These are phyloP conservation scores for Diutina neorugosa DNA, from an alignment of 1,139 yeast species.

Conservation along the genomic window DNA sequence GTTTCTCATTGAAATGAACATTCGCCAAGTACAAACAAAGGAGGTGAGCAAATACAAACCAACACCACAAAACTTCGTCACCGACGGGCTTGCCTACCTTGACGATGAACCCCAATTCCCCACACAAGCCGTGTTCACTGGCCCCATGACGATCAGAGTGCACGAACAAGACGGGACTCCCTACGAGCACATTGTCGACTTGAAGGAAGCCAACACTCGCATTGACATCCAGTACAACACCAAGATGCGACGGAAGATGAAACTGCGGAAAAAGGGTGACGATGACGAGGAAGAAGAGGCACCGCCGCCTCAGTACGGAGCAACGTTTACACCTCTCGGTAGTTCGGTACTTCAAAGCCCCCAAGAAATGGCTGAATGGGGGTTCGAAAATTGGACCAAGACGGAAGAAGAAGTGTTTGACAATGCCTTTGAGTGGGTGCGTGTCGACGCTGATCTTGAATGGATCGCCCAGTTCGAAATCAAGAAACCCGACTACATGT, in stretches of 20 bases:
- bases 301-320: slow-evolving; percentile 3
- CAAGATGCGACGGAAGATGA: slow-evolving; percentile 48
- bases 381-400: slow-evolving; percentile 57
- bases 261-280: slow-evolving; percentile 36
- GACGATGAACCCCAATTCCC: slow-evolving; percentile 27
- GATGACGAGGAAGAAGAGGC: slow-evolving; percentile 13
- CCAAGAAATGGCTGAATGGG: slow-evolving; percentile 60
- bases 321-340: neutral
- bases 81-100: slow-evolving; percentile 30
- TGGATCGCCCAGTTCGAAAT: slow-evolving; percentile 83
- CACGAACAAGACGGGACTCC: slow-evolving; percentile 99
- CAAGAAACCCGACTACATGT: slow-evolving; percentile 93
- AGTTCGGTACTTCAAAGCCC: neutral
- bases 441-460: slow-evolving; percentile 94
- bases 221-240: slow-evolving; percentile 92
- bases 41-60: slow-evolving; percentile 34
- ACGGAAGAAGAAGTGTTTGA: slow-evolving; percentile 71
- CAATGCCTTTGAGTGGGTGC: slow-evolving; percentile 85
- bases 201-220: slow-evolving; percentile 75
- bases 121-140: slow-evolving; percentile 51
- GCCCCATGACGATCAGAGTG: slow-evolving; percentile 93
- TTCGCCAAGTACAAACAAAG: slow-evolving; percentile 74
- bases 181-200: slow-evolving; percentile 89
- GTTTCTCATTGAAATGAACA: slow-evolving; percentile 89
- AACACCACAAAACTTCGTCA: slow-evolving; percentile 26